Evolutionary conservation across 2,329 filamentous ascomycete species (phyloP).

Genomic region (Alternaria triticimaculans): DNA sequence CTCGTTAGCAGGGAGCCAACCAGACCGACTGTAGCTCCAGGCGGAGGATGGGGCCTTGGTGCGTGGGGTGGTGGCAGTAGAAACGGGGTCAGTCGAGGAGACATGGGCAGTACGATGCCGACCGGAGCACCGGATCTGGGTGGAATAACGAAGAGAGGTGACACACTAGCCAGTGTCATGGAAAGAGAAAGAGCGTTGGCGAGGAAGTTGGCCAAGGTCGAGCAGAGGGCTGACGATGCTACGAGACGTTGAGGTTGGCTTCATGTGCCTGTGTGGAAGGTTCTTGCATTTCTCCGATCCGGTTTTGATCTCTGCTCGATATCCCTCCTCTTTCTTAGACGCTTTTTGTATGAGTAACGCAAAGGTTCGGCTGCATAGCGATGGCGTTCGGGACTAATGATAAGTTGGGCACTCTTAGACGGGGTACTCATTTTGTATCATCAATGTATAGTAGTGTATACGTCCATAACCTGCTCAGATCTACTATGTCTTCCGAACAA

Average conservation of each 20-base stretch:
- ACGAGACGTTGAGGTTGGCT: slow-evolving; percentile 10
- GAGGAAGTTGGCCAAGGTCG: slow-evolving; percentile 36
- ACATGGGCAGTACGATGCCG: slow-evolving; percentile 14
- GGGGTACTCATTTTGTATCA: background rate
- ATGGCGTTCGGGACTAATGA: slow-evolving; percentile 20
- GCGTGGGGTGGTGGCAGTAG: slow-evolving; percentile 39
- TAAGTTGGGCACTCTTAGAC: background rate
- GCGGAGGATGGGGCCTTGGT: slow-evolving; percentile 35
- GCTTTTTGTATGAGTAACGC: slow-evolving; percentile 3
- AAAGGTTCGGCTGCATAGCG: slow-evolving; percentile 26
- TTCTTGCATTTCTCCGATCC: background rate
- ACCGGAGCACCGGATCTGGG: slow-evolving; percentile 21
- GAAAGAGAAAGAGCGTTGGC: slow-evolving; percentile 37
- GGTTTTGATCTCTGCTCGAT: slow-evolving; percentile 32
- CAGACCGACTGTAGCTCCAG: slow-evolving; percentile 2
- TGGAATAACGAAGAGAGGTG: slow-evolving; percentile 28
- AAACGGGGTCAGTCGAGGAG: slow-evolving; percentile 28
- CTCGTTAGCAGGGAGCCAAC: slow-evolving; percentile 21
- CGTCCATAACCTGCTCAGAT: background rate
- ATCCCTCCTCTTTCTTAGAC: slow-evolving; percentile 19
- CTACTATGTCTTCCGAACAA: background rate
- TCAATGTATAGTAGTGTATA: slow-evolving; percentile 4
- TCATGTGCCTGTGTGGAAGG: background rate
- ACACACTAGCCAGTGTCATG: slow-evolving; percentile 33
- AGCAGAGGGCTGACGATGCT: slow-evolving; percentile 31